Conservation (phyloP, 805 yeast genomes). For the Tetrapisispora fleetii region DNA sequence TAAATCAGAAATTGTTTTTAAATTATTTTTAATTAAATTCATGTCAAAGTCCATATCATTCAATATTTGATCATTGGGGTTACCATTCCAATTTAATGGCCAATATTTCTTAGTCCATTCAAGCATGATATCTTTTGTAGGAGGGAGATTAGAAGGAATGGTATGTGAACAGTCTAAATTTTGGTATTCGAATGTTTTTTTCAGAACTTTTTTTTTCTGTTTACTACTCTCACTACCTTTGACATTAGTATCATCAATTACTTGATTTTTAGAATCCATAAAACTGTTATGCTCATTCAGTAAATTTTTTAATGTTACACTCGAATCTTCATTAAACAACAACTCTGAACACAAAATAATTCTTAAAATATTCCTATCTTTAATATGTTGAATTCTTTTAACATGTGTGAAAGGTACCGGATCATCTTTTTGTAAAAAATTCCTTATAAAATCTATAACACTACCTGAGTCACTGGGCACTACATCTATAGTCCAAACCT, state of each 20-base stretch:
- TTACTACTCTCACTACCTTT: background rate
- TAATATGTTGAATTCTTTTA: slow-evolving; percentile 43
- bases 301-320: slow-evolving; percentile 11
- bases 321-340: slow-evolving; percentile 22
- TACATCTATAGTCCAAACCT: slow-evolving; percentile 43
- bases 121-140: slow-evolving; percentile 52
- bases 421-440: slow-evolving; percentile 17
- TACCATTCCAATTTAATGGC: slow-evolving; percentile 94
- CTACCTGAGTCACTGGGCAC: slow-evolving; percentile 29
- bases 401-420: slow-evolving; percentile 30
- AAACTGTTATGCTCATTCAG: slow-evolving; percentile 7
- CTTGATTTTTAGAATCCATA: too few species aligned
- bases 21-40: slow-evolving; percentile 30
- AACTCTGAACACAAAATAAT: slow-evolving; percentile 41
- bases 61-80: slow-evolving; percentile 64
- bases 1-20: slow-evolving; percentile 21
- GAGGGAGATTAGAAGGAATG: slow-evolving; percentile 59
- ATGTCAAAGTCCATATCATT: slow-evolving; percentile 46
- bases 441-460: slow-evolving; percentile 22
- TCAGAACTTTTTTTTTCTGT: background rate
- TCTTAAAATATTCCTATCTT: slow-evolving; percentile 5
- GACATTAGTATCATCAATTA: background rate
- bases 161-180: slow-evolving; percentile 14
- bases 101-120: slow-evolving; percentile 63
- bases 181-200: slow-evolving; percentile 10